These are phyloP conservation scores for Zygoascus bituminiphila DNA, from an alignment of 805 yeast genomes.

Conservation along the genomic window DNA sequence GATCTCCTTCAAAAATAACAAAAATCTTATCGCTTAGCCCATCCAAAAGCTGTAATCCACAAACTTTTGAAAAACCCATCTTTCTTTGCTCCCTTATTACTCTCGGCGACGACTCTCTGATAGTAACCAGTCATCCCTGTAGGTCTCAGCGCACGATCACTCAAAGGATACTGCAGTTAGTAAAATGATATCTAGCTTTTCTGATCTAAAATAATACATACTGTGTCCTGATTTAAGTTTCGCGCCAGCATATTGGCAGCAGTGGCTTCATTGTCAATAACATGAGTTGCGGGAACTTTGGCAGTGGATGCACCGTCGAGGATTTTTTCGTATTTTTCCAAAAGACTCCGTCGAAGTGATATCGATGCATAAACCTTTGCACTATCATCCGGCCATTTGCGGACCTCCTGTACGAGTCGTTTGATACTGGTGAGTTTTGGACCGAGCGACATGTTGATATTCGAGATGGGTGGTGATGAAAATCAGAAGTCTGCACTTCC, in stretches of 20 bases:
- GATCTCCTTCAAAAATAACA: not conserved
- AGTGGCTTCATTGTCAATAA: constrained; percentile 18
- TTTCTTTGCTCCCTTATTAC: constrained; percentile 65
- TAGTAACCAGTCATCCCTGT: constrained; percentile 80
- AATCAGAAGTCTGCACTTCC: too few relatives aligned
- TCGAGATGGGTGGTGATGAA: not conserved
- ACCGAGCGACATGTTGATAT: constrained; percentile 12
- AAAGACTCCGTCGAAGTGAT: constrained; percentile 40
- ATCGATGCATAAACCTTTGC: constrained; percentile 34
- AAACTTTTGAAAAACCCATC: constrained; percentile 51
- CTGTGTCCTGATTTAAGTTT: constrained; percentile 14
- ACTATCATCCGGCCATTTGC: constrained; percentile 34
- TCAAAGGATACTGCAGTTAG: constrained; percentile 20
- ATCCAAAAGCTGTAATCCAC: constrained; percentile 68
- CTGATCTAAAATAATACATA: constrained; percentile 6
- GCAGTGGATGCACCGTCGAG: constrained; percentile 12
- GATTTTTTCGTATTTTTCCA: constrained; percentile 32
- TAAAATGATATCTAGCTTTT: too few relatives aligned
- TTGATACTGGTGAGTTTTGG: constrained; percentile 16
- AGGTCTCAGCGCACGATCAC: constrained; percentile 61
- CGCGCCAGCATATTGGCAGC: constrained; percentile 19
- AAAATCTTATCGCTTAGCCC: constrained; percentile 21
- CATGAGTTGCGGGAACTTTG: constrained; percentile 21
- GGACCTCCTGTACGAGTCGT: constrained; percentile 18
- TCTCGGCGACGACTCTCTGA: constrained; percentile 57